Conservation (phyloP, 495 filamentous ascomycete genomes). For the Cercophora newfieldiana region DNA sequence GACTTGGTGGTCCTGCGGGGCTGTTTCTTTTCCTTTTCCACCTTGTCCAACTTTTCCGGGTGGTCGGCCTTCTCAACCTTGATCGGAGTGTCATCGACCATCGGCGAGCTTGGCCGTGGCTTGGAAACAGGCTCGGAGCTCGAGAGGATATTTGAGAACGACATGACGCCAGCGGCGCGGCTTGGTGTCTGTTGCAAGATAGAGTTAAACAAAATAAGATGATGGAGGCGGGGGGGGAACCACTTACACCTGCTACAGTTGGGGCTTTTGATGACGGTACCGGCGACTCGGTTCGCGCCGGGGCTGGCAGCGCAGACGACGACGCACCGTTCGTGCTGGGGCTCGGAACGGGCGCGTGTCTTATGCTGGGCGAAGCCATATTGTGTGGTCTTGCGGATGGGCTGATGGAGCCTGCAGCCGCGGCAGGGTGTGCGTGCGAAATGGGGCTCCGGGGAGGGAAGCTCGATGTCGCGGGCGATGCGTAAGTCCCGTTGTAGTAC, state of each 20-base stretch:
- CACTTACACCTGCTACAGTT: slow-evolving; percentile 41
- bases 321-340: slow-evolving; percentile 47
- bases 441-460: slow-evolving; percentile 57
- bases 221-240: slow-evolving; percentile 23
- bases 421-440: slow-evolving; percentile 54
- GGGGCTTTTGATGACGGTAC: slow-evolving; percentile 31
- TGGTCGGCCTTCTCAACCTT: slow-evolving; percentile 29
- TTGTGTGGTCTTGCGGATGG: slow-evolving; percentile 52
- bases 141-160: slow-evolving; percentile 86
- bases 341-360: slow-evolving; percentile 45
- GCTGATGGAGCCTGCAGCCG: slow-evolving; percentile 54
- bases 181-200: slow-evolving; percentile 54
- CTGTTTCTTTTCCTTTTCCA: slow-evolving; percentile 34
- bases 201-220: slow-evolving; percentile 20
- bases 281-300: slow-evolving; percentile 49
- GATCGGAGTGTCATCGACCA: slow-evolving; percentile 30
- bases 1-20: slow-evolving; percentile 46
- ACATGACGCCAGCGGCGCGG: slow-evolving; percentile 81
- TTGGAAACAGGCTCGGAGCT: slow-evolving; percentile 62
- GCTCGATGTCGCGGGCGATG: slow-evolving; percentile 56
- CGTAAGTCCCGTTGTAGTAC: slow-evolving; percentile 57
- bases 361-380: slow-evolving; percentile 51
- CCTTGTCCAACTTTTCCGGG: slow-evolving; percentile 20
- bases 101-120: slow-evolving; percentile 43
- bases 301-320: slow-evolving; percentile 39